Evolutionary conservation across 2,329 filamentous ascomycete species (phyloP).

Genomic region (Scedosporium minutisporum): DNA sequence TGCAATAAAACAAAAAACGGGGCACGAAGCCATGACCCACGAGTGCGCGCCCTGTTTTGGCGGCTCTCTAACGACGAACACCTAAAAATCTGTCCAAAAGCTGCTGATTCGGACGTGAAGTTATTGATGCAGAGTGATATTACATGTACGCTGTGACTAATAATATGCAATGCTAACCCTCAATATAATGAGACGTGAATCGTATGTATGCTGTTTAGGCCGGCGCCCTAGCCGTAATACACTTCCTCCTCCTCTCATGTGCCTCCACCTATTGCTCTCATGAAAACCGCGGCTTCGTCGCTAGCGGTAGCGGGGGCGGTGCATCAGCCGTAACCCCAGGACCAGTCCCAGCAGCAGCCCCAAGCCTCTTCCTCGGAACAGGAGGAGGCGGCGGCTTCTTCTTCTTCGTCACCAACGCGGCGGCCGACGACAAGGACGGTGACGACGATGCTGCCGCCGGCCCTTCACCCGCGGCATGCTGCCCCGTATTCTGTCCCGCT

Average conservation of each 20-base stretch:
- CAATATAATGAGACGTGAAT: too few relatives aligned
- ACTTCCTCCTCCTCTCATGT: neutral
- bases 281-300: slow-evolving; percentile 36
- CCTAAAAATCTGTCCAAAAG: neutral
- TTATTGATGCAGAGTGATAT: too few relatives aligned
- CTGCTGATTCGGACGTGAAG: too few relatives aligned
- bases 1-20: neutral
- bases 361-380: slow-evolving; percentile 41
- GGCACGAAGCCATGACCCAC: neutral
- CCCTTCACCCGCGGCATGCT: neutral
- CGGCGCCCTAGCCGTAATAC: too few relatives aligned
- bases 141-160: too few relatives aligned
- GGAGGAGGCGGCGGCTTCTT: slow-evolving; percentile 45
- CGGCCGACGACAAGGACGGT: slow-evolving; percentile 15
- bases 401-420: slow-evolving; percentile 20
- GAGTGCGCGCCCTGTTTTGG: neutral
- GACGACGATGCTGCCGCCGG: slow-evolving; percentile 8
- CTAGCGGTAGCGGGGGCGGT: slow-evolving; percentile 44
- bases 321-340: slow-evolving; percentile 18
- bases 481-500: slow-evolving; percentile 9
- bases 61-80: neutral
- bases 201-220: too few relatives aligned
- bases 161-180: too few relatives aligned
- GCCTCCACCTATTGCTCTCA: slow-evolving; percentile 1
- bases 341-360: slow-evolving; percentile 2